Evolutionary conservation across 805 yeast genomes (phyloP), one percentile per base, ranked within the genome.

Genomic region (Metschnikowia corniflorae): DNA sequence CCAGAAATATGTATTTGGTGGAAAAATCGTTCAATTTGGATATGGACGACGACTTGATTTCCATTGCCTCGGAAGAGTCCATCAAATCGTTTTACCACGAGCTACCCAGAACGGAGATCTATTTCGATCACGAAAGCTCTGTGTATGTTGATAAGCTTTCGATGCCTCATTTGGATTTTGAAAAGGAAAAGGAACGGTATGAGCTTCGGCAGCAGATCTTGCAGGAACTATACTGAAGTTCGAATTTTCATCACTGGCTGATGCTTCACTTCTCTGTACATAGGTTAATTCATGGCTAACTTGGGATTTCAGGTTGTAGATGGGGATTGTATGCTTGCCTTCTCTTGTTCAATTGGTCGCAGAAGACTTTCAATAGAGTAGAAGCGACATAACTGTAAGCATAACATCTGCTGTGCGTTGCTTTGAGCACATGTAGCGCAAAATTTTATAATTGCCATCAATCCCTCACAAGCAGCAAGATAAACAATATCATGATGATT

Each of bases 121-220:
- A 41, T 32, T 44, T 39, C 35, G 50, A 53, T 29, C 35, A 46
- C 7, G 49, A 49, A 12, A 35, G 38, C 9, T 44, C 49, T 12
- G 36, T 48, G 14, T 40, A 39, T 23, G 41, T 39, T 16, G 49
- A 45, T 27, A 31, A 30, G 27, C 37, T 31, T 24, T 19, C 38
- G 14, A 23, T 35, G 29, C 33, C 30, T 20, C 48, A 47, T 20
- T 58, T 58, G 24, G 31, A 29, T n/a, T 35, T 26, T 10, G 49
- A 49, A 25, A 56, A 55, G 40, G 70, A 65, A 31, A 45, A 46
- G 33, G 71, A 67, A 44, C 53, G 68, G 40, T 44, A 53, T 19
- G 69, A 67, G 50, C 57, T 67, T 29, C 54, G 72, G 29, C 49
- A 58, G 37, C 70, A 65, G 41, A 57, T 67, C 35, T 44, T 64